These are phyloP conservation scores for Malbranchea zuffiana DNA, from an alignment of 2,329 filamentous ascomycete species.

Conservation along the genomic window DNA sequence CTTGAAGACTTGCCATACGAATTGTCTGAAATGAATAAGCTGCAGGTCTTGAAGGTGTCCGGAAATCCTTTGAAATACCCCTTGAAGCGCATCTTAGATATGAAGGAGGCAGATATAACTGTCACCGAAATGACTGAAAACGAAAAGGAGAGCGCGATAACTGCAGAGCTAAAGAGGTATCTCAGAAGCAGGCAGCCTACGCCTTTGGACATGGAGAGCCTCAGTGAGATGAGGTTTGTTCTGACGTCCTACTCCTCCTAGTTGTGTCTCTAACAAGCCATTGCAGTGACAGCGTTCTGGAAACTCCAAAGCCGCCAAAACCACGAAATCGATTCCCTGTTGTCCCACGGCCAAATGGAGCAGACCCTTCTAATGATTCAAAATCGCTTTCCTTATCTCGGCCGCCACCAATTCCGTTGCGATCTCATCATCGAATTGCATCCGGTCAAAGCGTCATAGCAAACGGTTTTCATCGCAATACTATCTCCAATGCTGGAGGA, in stretches of 20 bases:
- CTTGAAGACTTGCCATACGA: slow-evolving; percentile 75
- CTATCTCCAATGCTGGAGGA: slow-evolving; percentile 59
- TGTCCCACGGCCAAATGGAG: slow-evolving; percentile 48
- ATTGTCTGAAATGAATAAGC: slow-evolving; percentile 76
- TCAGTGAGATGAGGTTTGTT: slow-evolving; percentile 33
- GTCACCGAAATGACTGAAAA: slow-evolving; percentile 44
- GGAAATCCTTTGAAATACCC: slow-evolving; percentile 79
- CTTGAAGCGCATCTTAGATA: slow-evolving; percentile 56
- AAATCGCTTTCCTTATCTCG: slow-evolving; percentile 57
- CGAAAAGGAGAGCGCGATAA: slow-evolving; percentile 50
- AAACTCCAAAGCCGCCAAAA: slow-evolving; percentile 63
- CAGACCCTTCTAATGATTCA: slow-evolving; percentile 52
- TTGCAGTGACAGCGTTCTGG: slow-evolving; percentile 57
- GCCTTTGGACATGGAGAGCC: slow-evolving; percentile 33
- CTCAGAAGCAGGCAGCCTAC: slow-evolving; percentile 38
- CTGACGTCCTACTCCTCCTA: not conserved
- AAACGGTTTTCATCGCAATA: slow-evolving; percentile 41
- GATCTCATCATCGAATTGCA: slow-evolving; percentile 62
- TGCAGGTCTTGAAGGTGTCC: slow-evolving; percentile 81
- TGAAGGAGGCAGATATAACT: slow-evolving; percentile 55
- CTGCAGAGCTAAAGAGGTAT: slow-evolving; percentile 49
- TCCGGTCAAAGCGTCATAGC: slow-evolving; percentile 36
- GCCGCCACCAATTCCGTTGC: slow-evolving; percentile 65
- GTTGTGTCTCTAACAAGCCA: not conserved
- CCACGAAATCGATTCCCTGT: slow-evolving; percentile 50